Percentiles rank a stretch among this genome's conserved stretches.
Conservation (phyloP, 73 alveolate genomes). For the Paraurostyla sp. region DNA sequence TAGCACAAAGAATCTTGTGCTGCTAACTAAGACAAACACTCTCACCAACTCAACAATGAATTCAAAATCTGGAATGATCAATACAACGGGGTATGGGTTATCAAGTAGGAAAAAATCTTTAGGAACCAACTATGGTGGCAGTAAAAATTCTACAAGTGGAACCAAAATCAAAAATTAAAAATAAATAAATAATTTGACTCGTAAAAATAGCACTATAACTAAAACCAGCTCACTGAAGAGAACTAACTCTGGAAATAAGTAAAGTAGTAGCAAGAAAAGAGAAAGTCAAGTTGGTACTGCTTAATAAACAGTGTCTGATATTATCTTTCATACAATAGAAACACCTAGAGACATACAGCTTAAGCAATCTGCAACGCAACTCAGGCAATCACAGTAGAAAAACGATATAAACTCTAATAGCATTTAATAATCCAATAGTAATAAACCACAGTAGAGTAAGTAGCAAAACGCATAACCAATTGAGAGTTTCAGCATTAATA, state of each 20-base stretch:
- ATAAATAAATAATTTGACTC: background rate
- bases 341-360: background rate
- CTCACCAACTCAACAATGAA: background rate
- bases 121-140: too few species aligned
- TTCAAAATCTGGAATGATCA: conserved; percentile 17
- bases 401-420: background rate
- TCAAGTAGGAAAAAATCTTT: background rate
- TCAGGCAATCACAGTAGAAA: background rate
- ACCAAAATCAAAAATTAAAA: conserved; percentile 2
- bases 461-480: background rate
- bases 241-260: too few species aligned
- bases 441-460: background rate
- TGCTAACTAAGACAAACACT: conserved; percentile 8
- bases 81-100: background rate
- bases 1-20: background rate
- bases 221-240: background rate
- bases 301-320: background rate
- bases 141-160: background rate
- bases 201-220: background rate
- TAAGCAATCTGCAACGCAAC: background rate
- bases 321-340: background rate
- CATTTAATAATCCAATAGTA: background rate
- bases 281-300: background rate
- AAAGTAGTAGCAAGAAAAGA: background rate
- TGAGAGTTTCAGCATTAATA: background rate